A percentile compares a stretch with the other conserved stretches of the same genome.
Conservation (phyloP, 768 basidiomycete species). For the Hemileccinum impolitum region DNA sequence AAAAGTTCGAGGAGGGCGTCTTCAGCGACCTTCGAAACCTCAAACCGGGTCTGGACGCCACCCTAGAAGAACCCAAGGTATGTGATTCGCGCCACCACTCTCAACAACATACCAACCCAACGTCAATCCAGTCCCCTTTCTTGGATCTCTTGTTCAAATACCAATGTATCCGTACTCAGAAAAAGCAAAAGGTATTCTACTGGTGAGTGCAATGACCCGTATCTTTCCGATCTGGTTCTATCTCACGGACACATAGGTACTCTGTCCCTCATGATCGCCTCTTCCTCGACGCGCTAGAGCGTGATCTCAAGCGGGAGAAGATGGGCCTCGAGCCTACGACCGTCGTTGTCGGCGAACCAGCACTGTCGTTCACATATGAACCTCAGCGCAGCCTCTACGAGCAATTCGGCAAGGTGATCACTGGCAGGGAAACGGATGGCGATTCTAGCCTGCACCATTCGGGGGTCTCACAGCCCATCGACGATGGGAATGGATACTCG, state of each 20-base stretch:
- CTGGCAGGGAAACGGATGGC: conserved; percentile 33
- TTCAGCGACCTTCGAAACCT: conserved; percentile 92
- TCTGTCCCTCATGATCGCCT: conserved; percentile 96
- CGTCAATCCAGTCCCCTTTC: conserved; percentile 68
- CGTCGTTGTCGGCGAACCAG: conserved; percentile 71
- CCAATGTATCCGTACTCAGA: conserved; percentile 95
- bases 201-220: conserved; percentile 53
- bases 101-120: neutral
- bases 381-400: conserved; percentile 82
- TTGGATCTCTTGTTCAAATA: conserved; percentile 93
- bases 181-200: conserved; percentile 99
- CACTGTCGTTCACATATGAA: conserved; percentile 85
- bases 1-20: conserved; percentile 97
- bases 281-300: conserved; percentile 94
- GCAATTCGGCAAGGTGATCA: conserved; percentile 62
- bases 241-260: conserved; percentile 54
- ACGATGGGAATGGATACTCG: conserved; percentile 15
- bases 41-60: conserved; percentile 90
- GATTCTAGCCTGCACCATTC: conserved; percentile 33
- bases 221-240: neutral
- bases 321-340: conserved; percentile 87
- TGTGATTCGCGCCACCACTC: conserved; percentile 22
- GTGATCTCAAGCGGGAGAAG: conserved; percentile 94
- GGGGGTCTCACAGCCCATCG: conserved; percentile 3
- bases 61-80: conserved; percentile 95